Evolutionary conservation across 1,139 yeast genomes (phyloP), one percentile per base, ranked within the genome.

Genomic region (Kluyveromyces sp.): DNA sequence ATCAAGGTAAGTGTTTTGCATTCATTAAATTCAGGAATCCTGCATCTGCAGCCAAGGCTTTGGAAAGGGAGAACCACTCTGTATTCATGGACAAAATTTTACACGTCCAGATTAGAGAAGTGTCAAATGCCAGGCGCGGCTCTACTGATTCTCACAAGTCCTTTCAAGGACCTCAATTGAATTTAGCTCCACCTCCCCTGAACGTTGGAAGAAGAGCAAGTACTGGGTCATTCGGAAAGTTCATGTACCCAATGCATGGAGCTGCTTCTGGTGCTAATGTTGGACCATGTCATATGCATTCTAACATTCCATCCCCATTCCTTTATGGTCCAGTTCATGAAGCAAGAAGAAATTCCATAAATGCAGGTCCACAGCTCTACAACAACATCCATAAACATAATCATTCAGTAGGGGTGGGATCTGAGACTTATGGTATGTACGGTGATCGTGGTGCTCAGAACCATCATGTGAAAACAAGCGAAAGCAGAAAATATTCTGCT

Each of bases 21-120:
- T 85, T 86, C 55, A 75, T 87, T 49, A 75, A 74, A 45, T 87
- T 68, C 56, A 69, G 68, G 32, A 68, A 72, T 15, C 89, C 82
- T 55, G 72, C 74, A n/a, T 77, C 88, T 34, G 92, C 94, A 3
- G 89, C 92, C 1, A 73, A 83, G 34, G 92, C 95, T 1, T 84
- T 84, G 43, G 92, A 83, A 58, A 71, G 78, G 46, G 94, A 85
- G 58, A 85, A 86, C 57, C 95, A 85, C 63, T 73, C 94, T 1
- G 74, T 80, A 63, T 77, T 86, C 55, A 67, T 77, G 55, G 79
- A 77, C 43, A 80, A 75, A 61, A 82, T 92, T 3, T 82, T 86
- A 71, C 92, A 83, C 64, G 95, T 86, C 36, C 94, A 83, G 61
- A 85, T 82, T 58, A 74, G 84, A 47, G 94, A 83, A 60, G 64